Percentiles rank a stretch among this genome's conserved stretches.
Conservation (phyloP, 106 monocot genomes). For the Narthecium ossifragum region DNA sequence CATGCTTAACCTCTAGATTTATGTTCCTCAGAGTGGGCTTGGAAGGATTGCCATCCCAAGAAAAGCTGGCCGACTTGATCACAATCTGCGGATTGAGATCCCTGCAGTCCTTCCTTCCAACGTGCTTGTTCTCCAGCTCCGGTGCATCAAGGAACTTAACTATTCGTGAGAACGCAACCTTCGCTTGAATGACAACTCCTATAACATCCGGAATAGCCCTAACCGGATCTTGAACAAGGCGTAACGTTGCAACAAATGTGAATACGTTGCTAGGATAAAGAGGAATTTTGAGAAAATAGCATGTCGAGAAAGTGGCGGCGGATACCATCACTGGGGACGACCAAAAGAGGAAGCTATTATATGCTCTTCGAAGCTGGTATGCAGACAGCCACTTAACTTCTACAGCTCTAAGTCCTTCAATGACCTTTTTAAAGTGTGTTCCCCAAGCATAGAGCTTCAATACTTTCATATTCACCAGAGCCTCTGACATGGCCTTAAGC, state of each 20-base stretch:
- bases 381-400: constrained; percentile 78
- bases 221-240: constrained; percentile 83
- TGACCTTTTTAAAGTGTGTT: constrained; percentile 52
- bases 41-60: constrained; percentile 50
- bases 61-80: constrained; percentile 45
- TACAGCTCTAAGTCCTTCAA: constrained; percentile 42
- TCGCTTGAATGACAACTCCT: constrained; percentile 69
- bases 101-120: constrained; percentile 14
- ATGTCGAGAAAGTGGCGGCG: constrained; percentile 67
- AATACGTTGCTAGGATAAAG: constrained; percentile 76
- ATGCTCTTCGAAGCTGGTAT: constrained; percentile 64
- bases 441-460: constrained; percentile 98
- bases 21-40: constrained; percentile 46
- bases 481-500: constrained; percentile 86
- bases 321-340: constrained; percentile 80
- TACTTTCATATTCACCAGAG: constrained; percentile 88
- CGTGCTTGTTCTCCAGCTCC: constrained; percentile 39
- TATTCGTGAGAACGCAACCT: constrained; percentile 71
- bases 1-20: constrained; percentile 35
- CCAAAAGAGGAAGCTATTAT: constrained; percentile 79
- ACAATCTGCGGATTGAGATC: constrained; percentile 14
- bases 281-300: constrained; percentile 49
- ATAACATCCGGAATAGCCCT: constrained; percentile 76
- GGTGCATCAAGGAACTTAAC: constrained; percentile 72
- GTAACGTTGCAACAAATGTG: constrained; percentile 80